Conservation (phyloP, 495 filamentous ascomycete genomes). For the Tuber magnatum region DNA sequence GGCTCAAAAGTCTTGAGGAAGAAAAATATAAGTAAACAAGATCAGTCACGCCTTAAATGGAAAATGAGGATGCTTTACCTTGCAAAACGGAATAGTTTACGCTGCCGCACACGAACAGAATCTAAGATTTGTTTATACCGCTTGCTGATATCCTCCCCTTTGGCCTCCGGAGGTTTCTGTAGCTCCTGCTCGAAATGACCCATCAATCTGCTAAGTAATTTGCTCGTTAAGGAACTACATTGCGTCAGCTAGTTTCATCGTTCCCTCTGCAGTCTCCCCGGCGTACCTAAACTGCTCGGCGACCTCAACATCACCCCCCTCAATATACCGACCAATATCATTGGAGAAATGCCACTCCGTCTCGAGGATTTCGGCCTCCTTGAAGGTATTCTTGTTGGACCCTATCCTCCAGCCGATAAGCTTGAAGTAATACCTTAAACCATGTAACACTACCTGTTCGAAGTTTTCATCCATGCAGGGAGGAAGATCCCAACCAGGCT, state of each 20-base stretch:
- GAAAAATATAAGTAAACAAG: background rate
- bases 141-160: constrained; percentile 82
- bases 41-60: constrained; percentile 12
- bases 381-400: constrained; percentile 97
- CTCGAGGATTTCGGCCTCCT: constrained; percentile 93
- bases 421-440: constrained; percentile 93
- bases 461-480: constrained; percentile 96
- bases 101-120: constrained; percentile 87
- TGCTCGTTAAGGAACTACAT: constrained; percentile 73
- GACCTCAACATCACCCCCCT: constrained; percentile 90
- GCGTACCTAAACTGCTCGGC: constrained; percentile 89
- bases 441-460: constrained; percentile 89
- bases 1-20: constrained; percentile 60
- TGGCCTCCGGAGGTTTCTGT: constrained; percentile 71
- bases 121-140: constrained; percentile 91
- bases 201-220: constrained; percentile 77
- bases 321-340: constrained; percentile 76
- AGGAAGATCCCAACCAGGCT: constrained; percentile 90
- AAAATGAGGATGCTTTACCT: constrained; percentile 26
- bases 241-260: constrained; percentile 20
- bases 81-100: constrained; percentile 63
- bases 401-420: constrained; percentile 95
- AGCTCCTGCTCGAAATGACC: constrained; percentile 88
- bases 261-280: background rate
- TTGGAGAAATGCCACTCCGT: constrained; percentile 97